phyloP scores from a whole-genome alignment of 2,329 filamentous ascomycete species.

The Diplodia sapinea region DNA sequence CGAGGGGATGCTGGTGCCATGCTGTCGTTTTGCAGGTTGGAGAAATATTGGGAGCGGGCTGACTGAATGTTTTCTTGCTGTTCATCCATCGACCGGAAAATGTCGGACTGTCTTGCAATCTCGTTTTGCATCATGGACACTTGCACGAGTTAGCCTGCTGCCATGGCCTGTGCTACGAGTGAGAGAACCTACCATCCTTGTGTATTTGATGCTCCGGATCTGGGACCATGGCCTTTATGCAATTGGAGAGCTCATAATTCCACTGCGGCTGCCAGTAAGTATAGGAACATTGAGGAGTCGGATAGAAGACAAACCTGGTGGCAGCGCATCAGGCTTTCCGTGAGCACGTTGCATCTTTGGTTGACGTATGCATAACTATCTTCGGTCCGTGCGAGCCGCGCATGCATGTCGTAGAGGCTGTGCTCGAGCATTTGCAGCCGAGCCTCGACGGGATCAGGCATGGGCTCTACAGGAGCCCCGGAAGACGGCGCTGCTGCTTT shows the following conservation, averaged over 20 bases:
- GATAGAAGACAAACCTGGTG: constrained; percentile 60
- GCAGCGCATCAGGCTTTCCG: constrained; percentile 78
- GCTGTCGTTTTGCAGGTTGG: constrained; percentile 47
- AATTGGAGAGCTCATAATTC: constrained; percentile 82
- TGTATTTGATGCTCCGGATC: constrained; percentile 77
- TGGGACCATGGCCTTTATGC: constrained; percentile 74
- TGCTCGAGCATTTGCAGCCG: constrained; percentile 79
- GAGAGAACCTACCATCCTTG: constrained; percentile 72
- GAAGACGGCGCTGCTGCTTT: constrained; percentile 78
- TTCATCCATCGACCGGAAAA: constrained; percentile 61
- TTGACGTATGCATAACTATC: constrained; percentile 81
- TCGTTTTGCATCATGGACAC: constrained; percentile 67
- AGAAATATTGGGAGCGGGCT: constrained; percentile 58
- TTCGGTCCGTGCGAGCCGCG: constrained; percentile 78
- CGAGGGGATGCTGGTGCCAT: constrained; percentile 84
- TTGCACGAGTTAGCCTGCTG: constrained; percentile 36
- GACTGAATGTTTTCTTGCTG: constrained; percentile 69
- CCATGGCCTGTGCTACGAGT: background rate
- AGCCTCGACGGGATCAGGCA: constrained; percentile 78
- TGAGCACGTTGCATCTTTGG: constrained; percentile 78
- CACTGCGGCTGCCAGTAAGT: constrained; percentile 59
- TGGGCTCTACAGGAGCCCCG: constrained; percentile 82
- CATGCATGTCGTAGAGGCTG: constrained; percentile 78
- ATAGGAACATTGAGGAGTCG: background rate
- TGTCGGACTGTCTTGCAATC: constrained; percentile 66